Base-by-base conservation (phyloP, 192 early-diverging fungal species). In the Entophlyctis luteolus region DNA sequence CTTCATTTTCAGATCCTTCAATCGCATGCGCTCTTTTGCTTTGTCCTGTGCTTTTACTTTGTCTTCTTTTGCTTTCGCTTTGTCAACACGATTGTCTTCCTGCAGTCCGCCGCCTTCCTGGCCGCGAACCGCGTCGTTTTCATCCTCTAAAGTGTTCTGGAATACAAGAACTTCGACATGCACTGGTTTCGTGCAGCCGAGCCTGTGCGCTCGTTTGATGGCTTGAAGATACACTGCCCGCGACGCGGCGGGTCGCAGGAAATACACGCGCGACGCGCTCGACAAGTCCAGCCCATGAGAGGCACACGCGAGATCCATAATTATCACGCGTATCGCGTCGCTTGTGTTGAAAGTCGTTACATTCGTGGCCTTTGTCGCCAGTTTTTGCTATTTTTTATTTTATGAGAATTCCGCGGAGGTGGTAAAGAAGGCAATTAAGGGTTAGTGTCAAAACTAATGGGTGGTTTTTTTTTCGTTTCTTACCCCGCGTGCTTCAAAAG, bases 121-220 rank as follows among this genome's bases (percentile, higher is more conserved):
- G 14, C n/a, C n/a, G n/a, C n/a, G n/a, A n/a, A n/a, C n/a, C n/a
- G n/a, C n/a, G n/a, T n/a, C n/a, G n/a, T n/a, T n/a, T n/a, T n/a
- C n/a, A n/a, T 86, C 83, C 39, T 89, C 88, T 20, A 88, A 55
- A 0, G 84, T 78, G 8, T 78, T 71, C 0, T 68, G 49, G 63
- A 86, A 80, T 0, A 84, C 77, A 23, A 89, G 50, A 0, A 83
- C 85, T 39, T 85, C 85, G 2, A 88, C 83, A 74, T 77, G 76
- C 0, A 89, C 84, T 4, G 82, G 78, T 10, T 75, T 65, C 0
- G 47, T 79, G 66, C 89, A 89, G 4, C 92, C 92, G 22, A 94
- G 83, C 31, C 92, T 76, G 59, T 92, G 91, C 0, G 92, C 92
- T 2, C 92, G 85, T 70, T 91, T 92, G 68, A 94, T 88, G 0